These are phyloP conservation scores for Peronospora destructor DNA, from an alignment of 352 stramenopile genomes.

Conservation along the genomic window DNA sequence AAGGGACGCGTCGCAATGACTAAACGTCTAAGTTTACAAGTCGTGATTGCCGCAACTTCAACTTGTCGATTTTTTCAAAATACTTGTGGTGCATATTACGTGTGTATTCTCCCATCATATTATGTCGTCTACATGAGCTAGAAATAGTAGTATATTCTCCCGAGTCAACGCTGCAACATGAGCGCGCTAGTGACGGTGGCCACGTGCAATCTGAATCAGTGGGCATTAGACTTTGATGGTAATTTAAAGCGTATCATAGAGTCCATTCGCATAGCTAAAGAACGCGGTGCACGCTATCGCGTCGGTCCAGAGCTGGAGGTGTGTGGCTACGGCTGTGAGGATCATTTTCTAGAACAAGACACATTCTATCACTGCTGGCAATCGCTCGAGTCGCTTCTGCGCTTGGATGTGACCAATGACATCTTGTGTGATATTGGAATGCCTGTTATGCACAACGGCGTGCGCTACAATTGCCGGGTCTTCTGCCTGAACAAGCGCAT, in stretches of 20 bases:
- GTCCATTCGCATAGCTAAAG: conserved; percentile 89
- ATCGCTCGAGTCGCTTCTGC: conserved; percentile 83
- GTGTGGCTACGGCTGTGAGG: conserved; percentile 97
- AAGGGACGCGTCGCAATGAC: background rate
- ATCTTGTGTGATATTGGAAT: conserved; percentile 98
- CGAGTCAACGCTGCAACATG: conserved; percentile 30
- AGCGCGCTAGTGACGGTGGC: conserved; percentile 90
- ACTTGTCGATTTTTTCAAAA: no score
- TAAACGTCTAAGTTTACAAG: background rate
- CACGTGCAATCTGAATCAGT: conserved; percentile 99
- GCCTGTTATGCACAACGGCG: conserved; percentile 92
- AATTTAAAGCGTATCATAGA: conserved; percentile 90
- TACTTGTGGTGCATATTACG: background rate
- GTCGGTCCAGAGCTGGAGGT: conserved; percentile 97
- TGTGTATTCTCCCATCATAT: background rate
- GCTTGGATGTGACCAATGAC: conserved; percentile 83
- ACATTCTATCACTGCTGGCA: conserved; percentile 98
- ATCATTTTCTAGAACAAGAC: conserved; percentile 98
- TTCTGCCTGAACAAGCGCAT: conserved; percentile 92
- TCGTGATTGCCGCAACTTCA: no score
- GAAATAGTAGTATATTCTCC: no score
- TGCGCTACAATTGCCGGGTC: conserved; percentile 97
- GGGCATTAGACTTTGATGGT: conserved; percentile 97
- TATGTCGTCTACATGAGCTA: conserved; percentile 1
- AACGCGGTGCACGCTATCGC: conserved; percentile 82